Conservation (phyloP, 371 early-diverging fungal species). For the Fennellomyces sp. region DNA sequence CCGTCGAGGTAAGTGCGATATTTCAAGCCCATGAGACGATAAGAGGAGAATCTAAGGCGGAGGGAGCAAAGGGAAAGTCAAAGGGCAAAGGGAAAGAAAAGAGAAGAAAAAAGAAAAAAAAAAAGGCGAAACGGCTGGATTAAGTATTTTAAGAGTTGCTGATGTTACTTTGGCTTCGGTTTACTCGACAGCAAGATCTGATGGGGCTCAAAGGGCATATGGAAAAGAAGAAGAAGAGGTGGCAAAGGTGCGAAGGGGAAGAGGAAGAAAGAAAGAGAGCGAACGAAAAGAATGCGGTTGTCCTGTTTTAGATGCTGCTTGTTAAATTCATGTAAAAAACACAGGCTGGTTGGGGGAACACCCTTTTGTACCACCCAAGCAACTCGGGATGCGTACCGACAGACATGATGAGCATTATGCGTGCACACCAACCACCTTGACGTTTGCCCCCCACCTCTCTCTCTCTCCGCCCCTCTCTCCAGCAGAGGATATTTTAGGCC, state of each 20-base stretch:
- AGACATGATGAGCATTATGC: not conserved
- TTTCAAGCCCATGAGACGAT: slow-evolving; percentile 58
- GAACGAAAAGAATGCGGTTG: not conserved
- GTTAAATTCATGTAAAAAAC: not conserved
- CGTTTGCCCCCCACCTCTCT: not conserved
- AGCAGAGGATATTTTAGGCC: not conserved
- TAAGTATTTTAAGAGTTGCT: no score
- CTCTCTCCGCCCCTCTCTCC: slow-evolving; percentile 1
- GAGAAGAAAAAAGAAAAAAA: not conserved
- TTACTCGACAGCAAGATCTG: not conserved
- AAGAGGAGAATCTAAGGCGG: not conserved
- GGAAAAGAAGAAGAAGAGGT: not conserved
- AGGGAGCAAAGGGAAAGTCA: not conserved
- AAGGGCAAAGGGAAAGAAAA: not conserved
- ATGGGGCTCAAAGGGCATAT: slow-evolving; percentile 5
- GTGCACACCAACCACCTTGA: not conserved
- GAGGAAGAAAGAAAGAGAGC: slow-evolving; percentile 4
- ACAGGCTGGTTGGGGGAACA: no score
- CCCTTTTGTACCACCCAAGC: slow-evolving; percentile 2
- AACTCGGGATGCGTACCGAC: slow-evolving; percentile 6
- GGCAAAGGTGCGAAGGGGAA: not conserved
- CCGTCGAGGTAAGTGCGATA: slow-evolving; percentile 62
- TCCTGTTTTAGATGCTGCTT: no score
- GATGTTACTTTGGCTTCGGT: slow-evolving; percentile 4
- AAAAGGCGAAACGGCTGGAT: not conserved